Evolutionary conservation across 2,329 filamentous ascomycete genomes (phyloP).

Genomic region (Epichloe hybrida): DNA sequence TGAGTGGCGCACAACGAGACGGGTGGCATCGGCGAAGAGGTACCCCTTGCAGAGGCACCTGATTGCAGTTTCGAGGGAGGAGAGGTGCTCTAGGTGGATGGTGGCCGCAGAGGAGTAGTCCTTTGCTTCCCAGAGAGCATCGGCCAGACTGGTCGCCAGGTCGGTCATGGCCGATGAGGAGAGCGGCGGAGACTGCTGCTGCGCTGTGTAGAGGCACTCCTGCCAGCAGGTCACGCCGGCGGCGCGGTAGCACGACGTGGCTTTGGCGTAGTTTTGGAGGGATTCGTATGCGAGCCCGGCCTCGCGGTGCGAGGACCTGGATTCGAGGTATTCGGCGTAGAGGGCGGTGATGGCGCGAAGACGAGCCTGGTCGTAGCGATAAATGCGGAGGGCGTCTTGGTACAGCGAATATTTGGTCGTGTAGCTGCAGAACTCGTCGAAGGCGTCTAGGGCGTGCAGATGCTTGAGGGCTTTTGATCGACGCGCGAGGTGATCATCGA

Average conservation of each 20-base stretch:
- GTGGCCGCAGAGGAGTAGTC: constrained; percentile 69
- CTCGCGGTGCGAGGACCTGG: constrained; percentile 66
- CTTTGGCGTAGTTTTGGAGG: constrained; percentile 57
- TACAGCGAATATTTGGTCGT: constrained; percentile 70
- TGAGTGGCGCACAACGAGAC: constrained; percentile 50
- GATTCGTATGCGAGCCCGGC: constrained; percentile 81
- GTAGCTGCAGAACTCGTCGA: constrained; percentile 69
- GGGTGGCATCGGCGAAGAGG: constrained; percentile 78
- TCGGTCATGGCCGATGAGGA: constrained; percentile 44
- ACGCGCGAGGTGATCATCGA: constrained; percentile 77
- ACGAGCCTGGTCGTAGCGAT: constrained; percentile 63
- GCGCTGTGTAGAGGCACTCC: constrained; percentile 72
- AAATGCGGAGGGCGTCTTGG: constrained; percentile 60
- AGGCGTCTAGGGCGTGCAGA: constrained; percentile 58
- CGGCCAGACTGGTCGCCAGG: constrained; percentile 62
- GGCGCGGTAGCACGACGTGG: constrained; percentile 70
- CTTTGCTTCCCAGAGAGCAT: constrained; percentile 69
- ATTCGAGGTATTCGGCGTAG: constrained; percentile 71
- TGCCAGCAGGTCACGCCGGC: constrained; percentile 72
- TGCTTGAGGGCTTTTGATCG: constrained; percentile 64
- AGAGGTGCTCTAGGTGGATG: constrained; percentile 70
- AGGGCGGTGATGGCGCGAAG: constrained; percentile 57
- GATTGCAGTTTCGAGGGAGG: constrained; percentile 55
- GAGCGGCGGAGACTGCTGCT: constrained; percentile 49
- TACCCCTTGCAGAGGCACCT: constrained; percentile 77